phyloP scores from a whole-genome alignment of 305 asterid genomes.

The Ilex paraguariensis region DNA sequence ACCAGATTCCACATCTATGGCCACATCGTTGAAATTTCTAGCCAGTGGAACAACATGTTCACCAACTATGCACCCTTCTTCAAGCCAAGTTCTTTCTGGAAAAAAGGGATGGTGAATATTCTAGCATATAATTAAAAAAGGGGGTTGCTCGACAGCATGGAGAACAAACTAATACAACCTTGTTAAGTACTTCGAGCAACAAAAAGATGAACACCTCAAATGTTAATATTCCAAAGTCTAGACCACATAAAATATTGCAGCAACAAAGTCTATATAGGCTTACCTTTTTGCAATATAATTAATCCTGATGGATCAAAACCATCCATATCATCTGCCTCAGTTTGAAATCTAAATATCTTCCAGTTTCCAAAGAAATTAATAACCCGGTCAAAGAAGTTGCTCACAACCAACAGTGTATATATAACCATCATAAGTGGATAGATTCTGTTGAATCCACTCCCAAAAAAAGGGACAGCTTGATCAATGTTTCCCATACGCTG shows the following conservation, averaged over 20 bases:
- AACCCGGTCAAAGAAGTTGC: slow-evolving; percentile 87
- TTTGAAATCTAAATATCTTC: slow-evolving; percentile 70
- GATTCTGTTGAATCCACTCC: slow-evolving; percentile 81
- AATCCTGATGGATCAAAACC: slow-evolving; percentile 97
- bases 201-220: neutral
- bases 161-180: no score
- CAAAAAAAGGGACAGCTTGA: slow-evolving; percentile 87
- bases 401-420: slow-evolving; percentile 81
- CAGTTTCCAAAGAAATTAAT: slow-evolving; percentile 89
- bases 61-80: slow-evolving; percentile 87
- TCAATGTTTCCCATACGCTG: slow-evolving; percentile 97
- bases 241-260: neutral
- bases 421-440: slow-evolving; percentile 98
- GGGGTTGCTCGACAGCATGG: no score
- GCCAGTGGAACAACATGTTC: slow-evolving; percentile 98
- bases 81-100: slow-evolving; percentile 88
- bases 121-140: neutral
- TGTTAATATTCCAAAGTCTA: no score
- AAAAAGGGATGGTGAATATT: neutral
- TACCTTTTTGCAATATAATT: slow-evolving; percentile 90
- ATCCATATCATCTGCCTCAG: slow-evolving; percentile 78
- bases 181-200: no score
- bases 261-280: slow-evolving; percentile 10
- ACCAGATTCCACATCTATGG: slow-evolving; percentile 73
- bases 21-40: slow-evolving; percentile 72